Evolutionary conservation across 2,329 filamentous ascomycete genomes (phyloP), one percentile per base, ranked within the genome.

Genomic region (Intubia oerlemansii): DNA sequence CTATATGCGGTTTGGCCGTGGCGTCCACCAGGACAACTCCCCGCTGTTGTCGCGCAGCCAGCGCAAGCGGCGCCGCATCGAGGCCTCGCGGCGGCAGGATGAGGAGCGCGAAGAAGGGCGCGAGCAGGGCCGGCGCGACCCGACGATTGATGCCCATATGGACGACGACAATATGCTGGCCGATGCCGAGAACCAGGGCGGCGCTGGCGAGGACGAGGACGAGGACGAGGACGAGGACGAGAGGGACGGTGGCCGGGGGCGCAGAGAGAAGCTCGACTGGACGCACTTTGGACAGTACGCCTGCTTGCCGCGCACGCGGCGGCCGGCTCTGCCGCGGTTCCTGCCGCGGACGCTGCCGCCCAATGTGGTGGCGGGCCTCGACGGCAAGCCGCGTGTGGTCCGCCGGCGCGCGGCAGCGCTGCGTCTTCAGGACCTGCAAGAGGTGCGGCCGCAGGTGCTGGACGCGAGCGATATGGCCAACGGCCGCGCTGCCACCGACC

Each of bases 191-290:
- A 36, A 27, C 36, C 49, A 44, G 32, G 54, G 40, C 10, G 42
- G 44, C 5, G 46, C 49, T 11, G 54, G 54, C 3, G 57, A 58
- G 7, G 64, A 68, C 9, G 63, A 73, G 5, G 76, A 76, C 2
- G 70, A 73, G 1, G 65, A 66, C 2, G 67, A 60, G 2, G 70
- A 78, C 21, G 66, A 74, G 29, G 79, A 45, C 5, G 46, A 49
- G 9, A 53, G 54, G 3, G 57, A 57, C 7, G 64, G 9, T 67
- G 72, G 66, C 2, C 64, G 60, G 3, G 68, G 77, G 19, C 65
- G 73, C 31, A 78, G 73, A 8, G 79, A 88, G 37, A 68, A 72
- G 41, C 62, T 85, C 44, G 79, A 90, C 43, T 98, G 88, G 88
- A 66, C 72, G 23, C 67, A 81, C 41, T 59, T 95, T 4, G 88